Conservation (phyloP, 179 eudicot genomes). For the Nepenthes alata region DNA sequence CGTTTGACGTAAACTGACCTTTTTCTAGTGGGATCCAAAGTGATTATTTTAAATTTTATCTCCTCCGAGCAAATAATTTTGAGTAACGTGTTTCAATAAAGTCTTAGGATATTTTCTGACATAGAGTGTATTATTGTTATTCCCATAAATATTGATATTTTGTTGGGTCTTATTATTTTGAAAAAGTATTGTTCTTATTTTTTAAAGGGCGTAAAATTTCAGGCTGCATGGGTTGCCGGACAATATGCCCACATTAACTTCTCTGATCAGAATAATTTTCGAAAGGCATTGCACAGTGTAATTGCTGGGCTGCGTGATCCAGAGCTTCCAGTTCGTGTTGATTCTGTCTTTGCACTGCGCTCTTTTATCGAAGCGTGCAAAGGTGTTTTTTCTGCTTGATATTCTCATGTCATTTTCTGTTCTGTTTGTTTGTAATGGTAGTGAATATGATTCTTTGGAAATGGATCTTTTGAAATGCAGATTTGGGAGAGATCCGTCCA, state of each 20-base stretch:
- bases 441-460: neutral
- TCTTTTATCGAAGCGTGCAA: constrained; percentile 98
- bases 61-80: neutral
- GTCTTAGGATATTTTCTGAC: no score
- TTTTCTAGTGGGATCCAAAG: no score
- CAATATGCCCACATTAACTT: constrained; percentile 92
- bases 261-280: constrained; percentile 80
- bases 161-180: no score
- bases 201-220: constrained; percentile 11
- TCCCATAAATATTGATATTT: no score
- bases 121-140: no score
- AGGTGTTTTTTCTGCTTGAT: constrained; percentile 28
- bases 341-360: constrained; percentile 93
- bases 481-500: constrained; percentile 86
- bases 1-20: no score
- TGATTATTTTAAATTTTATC: no score
- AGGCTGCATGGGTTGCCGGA: constrained; percentile 99
- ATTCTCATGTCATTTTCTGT: neutral
- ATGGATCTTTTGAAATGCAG: constrained; percentile 28
- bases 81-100: no score
- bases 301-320: constrained; percentile 95
- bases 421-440: neutral
- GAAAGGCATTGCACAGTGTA: constrained; percentile 85
- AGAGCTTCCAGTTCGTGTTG: constrained; percentile 98
- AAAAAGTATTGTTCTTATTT: neutral